Conservation (phyloP, 139 green algal genomes). For the Volvox reticuliferus region DNA sequence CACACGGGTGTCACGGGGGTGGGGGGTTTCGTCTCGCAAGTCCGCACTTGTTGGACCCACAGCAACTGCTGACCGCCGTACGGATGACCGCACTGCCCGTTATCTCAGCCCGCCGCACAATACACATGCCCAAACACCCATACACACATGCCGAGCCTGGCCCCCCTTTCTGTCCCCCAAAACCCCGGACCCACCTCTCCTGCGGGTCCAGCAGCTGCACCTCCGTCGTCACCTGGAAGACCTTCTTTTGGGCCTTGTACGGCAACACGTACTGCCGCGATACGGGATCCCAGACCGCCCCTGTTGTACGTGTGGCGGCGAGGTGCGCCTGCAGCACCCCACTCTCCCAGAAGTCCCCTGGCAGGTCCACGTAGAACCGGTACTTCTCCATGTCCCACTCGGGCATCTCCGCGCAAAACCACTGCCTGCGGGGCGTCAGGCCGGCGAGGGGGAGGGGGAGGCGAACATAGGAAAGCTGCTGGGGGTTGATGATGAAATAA, state of each 20-base stretch:
- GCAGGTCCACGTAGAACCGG: conserved; percentile 78
- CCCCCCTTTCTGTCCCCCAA: background rate
- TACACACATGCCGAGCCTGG: too few species aligned
- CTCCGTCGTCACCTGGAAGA: conserved; percentile 68
- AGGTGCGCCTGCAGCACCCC: conserved; percentile 55
- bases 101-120: too few species aligned
- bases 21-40: too few species aligned
- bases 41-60: too few species aligned
- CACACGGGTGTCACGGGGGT: too few species aligned
- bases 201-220: conserved; percentile 66
- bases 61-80: too few species aligned
- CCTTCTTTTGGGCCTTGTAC: conserved; percentile 62
- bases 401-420: conserved; percentile 71
- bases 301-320: conserved; percentile 48
- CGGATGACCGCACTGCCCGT: too few species aligned
- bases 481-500: background rate
- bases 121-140: background rate
- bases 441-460: background rate
- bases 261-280: conserved; percentile 67
- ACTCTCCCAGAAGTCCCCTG: conserved; percentile 77
- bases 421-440: conserved; percentile 55
- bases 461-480: background rate
- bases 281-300: conserved; percentile 62
- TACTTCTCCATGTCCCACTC: conserved; percentile 86
- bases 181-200: conserved; percentile 19